These are phyloP conservation scores for Penicillium antarcticum DNA, from an alignment of 495 filamentous ascomycete genomes.

Conservation along the genomic window DNA sequence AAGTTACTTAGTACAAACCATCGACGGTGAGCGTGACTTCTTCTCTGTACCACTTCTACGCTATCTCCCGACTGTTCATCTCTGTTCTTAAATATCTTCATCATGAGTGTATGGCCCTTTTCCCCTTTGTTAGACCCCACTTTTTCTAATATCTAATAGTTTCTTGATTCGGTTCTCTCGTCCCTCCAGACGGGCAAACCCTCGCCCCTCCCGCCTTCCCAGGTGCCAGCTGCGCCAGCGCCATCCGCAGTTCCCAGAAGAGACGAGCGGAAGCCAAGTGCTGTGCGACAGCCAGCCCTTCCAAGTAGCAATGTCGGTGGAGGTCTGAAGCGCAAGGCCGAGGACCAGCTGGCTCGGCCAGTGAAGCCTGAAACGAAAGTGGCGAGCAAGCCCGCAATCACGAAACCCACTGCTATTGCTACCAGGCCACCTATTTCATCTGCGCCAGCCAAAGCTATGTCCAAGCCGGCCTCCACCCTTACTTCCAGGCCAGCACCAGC, in stretches of 20 bases:
- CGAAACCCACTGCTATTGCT: background rate
- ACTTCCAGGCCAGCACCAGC: conserved; percentile 5
- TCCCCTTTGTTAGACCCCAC: background rate
- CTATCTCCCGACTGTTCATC: background rate
- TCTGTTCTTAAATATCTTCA: conserved; percentile 9
- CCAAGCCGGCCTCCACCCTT: conserved; percentile 16
- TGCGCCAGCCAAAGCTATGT: conserved; percentile 3
- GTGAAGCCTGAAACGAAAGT: conserved; percentile 22
- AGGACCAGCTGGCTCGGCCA: conserved; percentile 34
- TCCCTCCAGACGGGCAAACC: conserved; percentile 49
- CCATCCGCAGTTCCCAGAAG: conserved; percentile 26
- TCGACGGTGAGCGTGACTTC: conserved; percentile 37
- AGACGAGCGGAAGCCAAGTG: conserved; percentile 21
- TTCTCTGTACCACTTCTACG: conserved; percentile 12
- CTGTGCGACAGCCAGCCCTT: conserved; percentile 8
- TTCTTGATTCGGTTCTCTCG: conserved; percentile 57
- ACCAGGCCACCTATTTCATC: conserved; percentile 11
- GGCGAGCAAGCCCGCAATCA: conserved; percentile 10
- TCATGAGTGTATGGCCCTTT: conserved; percentile 46
- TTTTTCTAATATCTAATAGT: conserved; percentile 37
- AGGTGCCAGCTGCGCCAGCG: conserved; percentile 25
- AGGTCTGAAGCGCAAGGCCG: conserved; percentile 45
- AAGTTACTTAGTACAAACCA: conserved; percentile 45
- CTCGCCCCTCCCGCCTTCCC: conserved; percentile 26
- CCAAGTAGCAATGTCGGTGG: conserved; percentile 17